Evolutionary conservation across 2,329 filamentous ascomycete genomes (phyloP), one percentile per base, ranked within the genome.

Genomic region (Aspergillus thermomutatus): DNA sequence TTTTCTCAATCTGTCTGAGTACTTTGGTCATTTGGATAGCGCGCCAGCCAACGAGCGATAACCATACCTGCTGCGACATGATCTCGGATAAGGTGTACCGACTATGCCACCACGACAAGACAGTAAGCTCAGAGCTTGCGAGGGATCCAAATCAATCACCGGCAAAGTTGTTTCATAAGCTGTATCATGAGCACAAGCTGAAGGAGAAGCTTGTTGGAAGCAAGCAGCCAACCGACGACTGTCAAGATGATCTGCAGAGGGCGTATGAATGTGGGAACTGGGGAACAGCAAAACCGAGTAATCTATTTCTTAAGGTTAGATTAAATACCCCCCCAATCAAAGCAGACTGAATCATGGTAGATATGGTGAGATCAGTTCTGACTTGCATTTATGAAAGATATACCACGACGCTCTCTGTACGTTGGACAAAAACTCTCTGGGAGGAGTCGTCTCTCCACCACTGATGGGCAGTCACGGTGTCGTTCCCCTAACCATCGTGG

Each of bases 401-500:
- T 91, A 87, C 61, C 82, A 87, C 54, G 87, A 90, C 71, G 82
- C 86, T 0, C 71, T 91, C 4, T 70, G 68, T 40, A 66, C 71
- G 5, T 60, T 77, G 26, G 69, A 74, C 43, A 70, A 69, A 37
- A 70, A 74, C 31, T 77, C 69, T 55, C 64, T 81, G 72, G 69
- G 74, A 54, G 66, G 80, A 54, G 58, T 84, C 40, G 81, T 86
- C 47, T 86, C 79, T 21, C 86, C 85, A 10, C 79, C 81, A 26
- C 72, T 88, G 53, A 79, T 82, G 70, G 86, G 85, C 50, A 84
- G 80, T 60, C 79, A 77, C 57, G 90, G 89, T 3, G 82, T 83
- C 0, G 74, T 88, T 8, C 89, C 88, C 0, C 71, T 92, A 60
- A 88, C 87, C 0, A 82, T 91, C 43, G 84, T 92, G 27, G 87